These are phyloP conservation scores for Alternaria incomplexa DNA, from an alignment of 2,329 filamentous ascomycete genomes.

Conservation along the genomic window DNA sequence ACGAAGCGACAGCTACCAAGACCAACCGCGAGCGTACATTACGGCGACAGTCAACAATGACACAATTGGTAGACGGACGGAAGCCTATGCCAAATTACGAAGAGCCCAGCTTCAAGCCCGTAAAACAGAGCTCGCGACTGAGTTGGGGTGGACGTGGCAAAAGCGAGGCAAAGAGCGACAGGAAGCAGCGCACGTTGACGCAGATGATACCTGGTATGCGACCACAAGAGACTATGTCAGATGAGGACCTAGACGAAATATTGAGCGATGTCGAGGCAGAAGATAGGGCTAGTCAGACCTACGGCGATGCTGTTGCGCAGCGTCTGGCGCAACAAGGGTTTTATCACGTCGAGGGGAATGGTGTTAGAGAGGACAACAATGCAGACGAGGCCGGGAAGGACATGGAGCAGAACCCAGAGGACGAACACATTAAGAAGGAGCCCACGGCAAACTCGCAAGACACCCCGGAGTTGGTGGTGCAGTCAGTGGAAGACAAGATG, in stretches of 20 bases:
- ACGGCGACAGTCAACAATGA: conserved; percentile 46
- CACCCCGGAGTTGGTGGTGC: background rate
- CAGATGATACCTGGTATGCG: conserved; percentile 43
- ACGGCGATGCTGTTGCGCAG: conserved; percentile 20
- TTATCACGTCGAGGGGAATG: conserved; percentile 3
- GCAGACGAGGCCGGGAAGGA: background rate
- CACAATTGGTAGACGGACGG: conserved; percentile 38
- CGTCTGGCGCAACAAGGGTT: conserved; percentile 27
- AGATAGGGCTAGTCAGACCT: conserved; percentile 14
- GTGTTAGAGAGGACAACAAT: background rate
- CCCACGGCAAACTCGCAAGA: background rate
- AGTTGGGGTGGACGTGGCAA: conserved; percentile 28
- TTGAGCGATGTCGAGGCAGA: conserved; percentile 23
- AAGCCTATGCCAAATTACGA: conserved; percentile 21
- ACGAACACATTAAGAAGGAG: background rate
- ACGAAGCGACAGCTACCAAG: background rate
- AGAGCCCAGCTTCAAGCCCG: conserved; percentile 34
- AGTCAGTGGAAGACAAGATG: conserved; percentile 12
- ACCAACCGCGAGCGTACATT: conserved; percentile 12
- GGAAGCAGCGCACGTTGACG: conserved; percentile 41
- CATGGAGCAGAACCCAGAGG: background rate
- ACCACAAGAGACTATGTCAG: conserved; percentile 19
- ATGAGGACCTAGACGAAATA: conserved; percentile 27
- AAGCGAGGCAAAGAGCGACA: conserved; percentile 17
- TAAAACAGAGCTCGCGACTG: conserved; percentile 23